A percentile compares a stretch with the other conserved stretches of the same genome.
These are phyloP conservation scores for Daedaleopsis nitida DNA, from an alignment of 768 basidiomycete genomes.

Conservation along the genomic window DNA sequence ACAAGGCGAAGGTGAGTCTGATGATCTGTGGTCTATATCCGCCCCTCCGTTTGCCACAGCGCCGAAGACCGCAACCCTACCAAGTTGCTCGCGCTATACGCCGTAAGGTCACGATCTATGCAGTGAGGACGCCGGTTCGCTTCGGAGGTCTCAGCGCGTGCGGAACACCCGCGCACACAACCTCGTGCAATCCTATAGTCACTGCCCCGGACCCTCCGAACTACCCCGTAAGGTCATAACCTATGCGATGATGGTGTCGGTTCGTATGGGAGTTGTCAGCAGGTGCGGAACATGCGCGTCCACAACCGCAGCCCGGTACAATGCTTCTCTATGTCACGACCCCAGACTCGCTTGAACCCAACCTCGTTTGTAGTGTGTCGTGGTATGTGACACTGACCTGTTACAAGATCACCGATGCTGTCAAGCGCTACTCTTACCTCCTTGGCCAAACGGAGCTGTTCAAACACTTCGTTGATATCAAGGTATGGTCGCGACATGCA, in stretches of 20 bases:
- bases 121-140: neutral
- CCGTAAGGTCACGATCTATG: too few relatives aligned
- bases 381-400: slow-evolving; percentile 18
- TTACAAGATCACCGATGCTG: slow-evolving; percentile 81
- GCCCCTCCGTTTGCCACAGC: neutral
- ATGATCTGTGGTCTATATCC: neutral
- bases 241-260: too few relatives aligned
- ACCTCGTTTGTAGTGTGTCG: neutral
- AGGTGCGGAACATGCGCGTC: neutral
- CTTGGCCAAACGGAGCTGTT: slow-evolving; percentile 97
- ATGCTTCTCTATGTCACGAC: neutral
- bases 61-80: too few relatives aligned
- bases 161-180: neutral
- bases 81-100: too few relatives aligned
- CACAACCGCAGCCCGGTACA: neutral
- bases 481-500: slow-evolving; percentile 48
- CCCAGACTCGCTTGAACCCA: too few relatives aligned
- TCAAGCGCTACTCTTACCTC: slow-evolving; percentile 97
- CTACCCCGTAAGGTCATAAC: too few relatives aligned
- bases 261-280: neutral
- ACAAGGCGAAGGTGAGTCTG: slow-evolving; percentile 76
- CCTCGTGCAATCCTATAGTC: too few relatives aligned
- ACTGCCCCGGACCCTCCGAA: too few relatives aligned
- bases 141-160: neutral
- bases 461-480: slow-evolving; percentile 97